A percentile compares a stretch with the other conserved stretches of the same genome.
Conservation (phyloP, 805 yeast species). For the Clavispora vitiphila region DNA sequence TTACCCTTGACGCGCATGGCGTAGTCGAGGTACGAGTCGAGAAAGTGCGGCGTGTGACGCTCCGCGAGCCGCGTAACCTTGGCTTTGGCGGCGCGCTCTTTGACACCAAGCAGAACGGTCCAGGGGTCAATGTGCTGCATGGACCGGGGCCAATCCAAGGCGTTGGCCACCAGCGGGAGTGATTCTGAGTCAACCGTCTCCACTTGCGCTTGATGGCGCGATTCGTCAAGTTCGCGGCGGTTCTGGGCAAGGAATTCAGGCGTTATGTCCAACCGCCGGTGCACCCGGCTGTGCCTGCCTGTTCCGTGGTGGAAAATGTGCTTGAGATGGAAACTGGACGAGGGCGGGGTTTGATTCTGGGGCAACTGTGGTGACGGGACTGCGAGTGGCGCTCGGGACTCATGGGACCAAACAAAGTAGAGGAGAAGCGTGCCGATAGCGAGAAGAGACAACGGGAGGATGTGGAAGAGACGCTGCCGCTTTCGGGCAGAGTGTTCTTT, state of each 20-base stretch:
- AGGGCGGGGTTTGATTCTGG: background rate
- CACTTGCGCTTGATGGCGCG: slow-evolving; percentile 4
- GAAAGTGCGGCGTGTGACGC: slow-evolving; percentile 49
- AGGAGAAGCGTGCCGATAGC: background rate
- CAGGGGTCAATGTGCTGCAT: slow-evolving; percentile 35
- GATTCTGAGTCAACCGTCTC: too few relatives aligned
- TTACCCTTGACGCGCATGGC: slow-evolving; percentile 42
- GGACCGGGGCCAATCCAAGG: slow-evolving; percentile 33
- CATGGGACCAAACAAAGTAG: background rate
- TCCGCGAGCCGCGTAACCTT: slow-evolving; percentile 26
- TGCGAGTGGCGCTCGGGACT: background rate
- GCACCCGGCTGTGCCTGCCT: slow-evolving; percentile 37
- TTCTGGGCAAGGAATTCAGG: slow-evolving; percentile 26
- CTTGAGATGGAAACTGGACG: slow-evolving; percentile 30
- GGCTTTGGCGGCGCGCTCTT: slow-evolving; percentile 14
- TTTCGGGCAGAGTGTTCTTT: background rate
- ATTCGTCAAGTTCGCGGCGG: slow-evolving; percentile 1
- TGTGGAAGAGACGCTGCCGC: background rate
- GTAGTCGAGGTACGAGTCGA: slow-evolving; percentile 61
- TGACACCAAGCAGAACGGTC: slow-evolving; percentile 29
- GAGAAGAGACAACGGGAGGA: background rate
- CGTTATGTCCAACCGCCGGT: slow-evolving; percentile 49
- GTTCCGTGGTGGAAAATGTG: slow-evolving; percentile 63
- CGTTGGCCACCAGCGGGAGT: background rate
- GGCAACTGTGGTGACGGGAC: too few relatives aligned